A percentile compares a stretch with the other conserved stretches of the same genome.
Evolutionary conservation across 2,329 filamentous ascomycete species (phyloP).

Genomic region (Pyricularia sp.): DNA sequence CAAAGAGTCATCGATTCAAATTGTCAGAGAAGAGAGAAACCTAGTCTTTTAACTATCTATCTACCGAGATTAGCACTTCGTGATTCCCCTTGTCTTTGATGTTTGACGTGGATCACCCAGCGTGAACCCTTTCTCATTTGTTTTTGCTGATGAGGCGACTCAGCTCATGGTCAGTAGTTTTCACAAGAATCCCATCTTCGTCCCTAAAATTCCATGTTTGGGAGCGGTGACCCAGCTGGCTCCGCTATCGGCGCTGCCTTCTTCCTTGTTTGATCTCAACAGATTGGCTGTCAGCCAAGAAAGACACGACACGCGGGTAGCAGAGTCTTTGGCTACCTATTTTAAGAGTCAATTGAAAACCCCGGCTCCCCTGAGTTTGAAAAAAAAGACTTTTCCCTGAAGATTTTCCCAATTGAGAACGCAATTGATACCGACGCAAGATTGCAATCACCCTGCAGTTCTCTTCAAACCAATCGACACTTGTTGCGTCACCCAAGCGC

Average conservation of each 20-base stretch:
- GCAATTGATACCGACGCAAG: not conserved
- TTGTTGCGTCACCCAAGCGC: not conserved
- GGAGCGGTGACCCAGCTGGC: not conserved
- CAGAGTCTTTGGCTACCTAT: not conserved
- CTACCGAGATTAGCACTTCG: not conserved
- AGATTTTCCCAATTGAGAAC: not conserved
- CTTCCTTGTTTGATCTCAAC: not conserved
- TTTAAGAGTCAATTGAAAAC: not conserved
- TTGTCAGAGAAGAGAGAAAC: not conserved
- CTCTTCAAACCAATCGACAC: not conserved
- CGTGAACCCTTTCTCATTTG: not conserved
- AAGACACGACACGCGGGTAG: not conserved
- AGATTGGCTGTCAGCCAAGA: not conserved
- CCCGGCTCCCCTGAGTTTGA: not conserved
- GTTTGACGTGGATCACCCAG: not conserved
- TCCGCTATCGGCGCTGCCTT: not conserved
- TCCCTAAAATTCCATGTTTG: conserved; percentile 1
- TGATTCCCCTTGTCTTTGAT: not conserved
- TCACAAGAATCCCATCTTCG: not conserved
- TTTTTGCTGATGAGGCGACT: not conserved
- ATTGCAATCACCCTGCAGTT: not conserved
- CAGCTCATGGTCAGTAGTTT: not conserved
- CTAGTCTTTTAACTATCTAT: not conserved
- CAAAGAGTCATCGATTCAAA: not conserved
- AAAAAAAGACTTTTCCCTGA: not conserved